These are phyloP conservation scores for Polychytrium aggregatum DNA, from an alignment of 192 early-diverging fungal species.

Conservation along the genomic window DNA sequence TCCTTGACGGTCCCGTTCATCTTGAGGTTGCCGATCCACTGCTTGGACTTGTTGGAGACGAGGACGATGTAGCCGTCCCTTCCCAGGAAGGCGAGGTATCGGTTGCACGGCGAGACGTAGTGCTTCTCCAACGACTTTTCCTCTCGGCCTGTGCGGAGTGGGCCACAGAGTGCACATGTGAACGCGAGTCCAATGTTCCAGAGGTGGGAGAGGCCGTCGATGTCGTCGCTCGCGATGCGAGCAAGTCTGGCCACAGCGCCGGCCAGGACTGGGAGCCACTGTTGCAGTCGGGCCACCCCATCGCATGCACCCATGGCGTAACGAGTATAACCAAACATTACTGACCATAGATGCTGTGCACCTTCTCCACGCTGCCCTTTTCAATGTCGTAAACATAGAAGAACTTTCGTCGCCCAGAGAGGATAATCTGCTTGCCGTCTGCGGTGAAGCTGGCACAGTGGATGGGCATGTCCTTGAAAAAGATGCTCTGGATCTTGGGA, in stretches of 20 bases:
- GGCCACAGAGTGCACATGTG: too few relatives aligned
- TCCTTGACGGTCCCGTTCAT: slow-evolving; percentile 74
- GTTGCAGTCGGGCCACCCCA: too few relatives aligned
- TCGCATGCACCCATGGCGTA: too few relatives aligned
- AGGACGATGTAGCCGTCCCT: slow-evolving; percentile 73
- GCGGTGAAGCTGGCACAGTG: slow-evolving; percentile 63
- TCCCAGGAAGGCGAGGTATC: slow-evolving; percentile 68
- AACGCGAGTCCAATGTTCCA: too few relatives aligned
- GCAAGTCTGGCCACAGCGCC: too few relatives aligned
- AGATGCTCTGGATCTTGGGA: slow-evolving; percentile 81
- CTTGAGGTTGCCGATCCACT: slow-evolving; percentile 78
- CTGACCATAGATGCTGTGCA: slow-evolving; percentile 55
- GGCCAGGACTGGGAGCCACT: too few relatives aligned
- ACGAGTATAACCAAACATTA: too few relatives aligned
- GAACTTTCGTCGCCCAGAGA: slow-evolving; percentile 63
- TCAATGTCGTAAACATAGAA: slow-evolving; percentile 84
- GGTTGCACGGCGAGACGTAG: slow-evolving; percentile 54
- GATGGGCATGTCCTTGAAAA: slow-evolving; percentile 81
- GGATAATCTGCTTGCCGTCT: slow-evolving; percentile 61
- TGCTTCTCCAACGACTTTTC: slow-evolving; percentile 66
- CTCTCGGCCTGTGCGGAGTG: slow-evolving; percentile 28
- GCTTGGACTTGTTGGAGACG: slow-evolving; percentile 65
- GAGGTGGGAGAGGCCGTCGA: too few relatives aligned
- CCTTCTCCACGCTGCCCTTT: slow-evolving; percentile 54
- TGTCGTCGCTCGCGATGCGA: too few relatives aligned